Evolutionary conservation across 805 yeast species (phyloP).

Genomic region (Saccharomyces mikatae): DNA sequence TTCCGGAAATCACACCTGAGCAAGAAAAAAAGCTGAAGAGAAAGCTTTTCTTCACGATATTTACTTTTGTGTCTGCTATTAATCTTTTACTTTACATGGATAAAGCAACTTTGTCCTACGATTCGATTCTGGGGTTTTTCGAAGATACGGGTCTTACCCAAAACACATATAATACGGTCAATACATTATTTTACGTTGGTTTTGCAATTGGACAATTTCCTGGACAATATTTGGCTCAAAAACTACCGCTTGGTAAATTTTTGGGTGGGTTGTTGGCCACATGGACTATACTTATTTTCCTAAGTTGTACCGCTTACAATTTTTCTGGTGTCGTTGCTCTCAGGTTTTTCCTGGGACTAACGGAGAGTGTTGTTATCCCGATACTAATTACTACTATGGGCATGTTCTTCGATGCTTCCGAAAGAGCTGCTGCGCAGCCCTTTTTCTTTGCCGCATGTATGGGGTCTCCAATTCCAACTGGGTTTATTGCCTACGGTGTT

Average conservation of each 20-base stretch:
- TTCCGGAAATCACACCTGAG: conserved; percentile 36
- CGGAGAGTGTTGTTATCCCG: conserved; percentile 40
- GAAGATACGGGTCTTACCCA: conserved; percentile 39
- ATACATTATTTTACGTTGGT: conserved; percentile 48
- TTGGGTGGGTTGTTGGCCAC: conserved; percentile 31
- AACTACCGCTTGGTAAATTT: conserved; percentile 35
- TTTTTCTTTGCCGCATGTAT: conserved; percentile 45
- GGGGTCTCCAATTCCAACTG: conserved; percentile 45
- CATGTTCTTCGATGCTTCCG: conserved; percentile 41
- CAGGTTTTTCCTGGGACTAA: conserved; percentile 46
- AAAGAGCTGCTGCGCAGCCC: conserved; percentile 46
- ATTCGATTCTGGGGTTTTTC: conserved; percentile 41
- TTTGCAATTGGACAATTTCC: conserved; percentile 37
- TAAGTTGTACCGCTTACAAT: conserved; percentile 39
- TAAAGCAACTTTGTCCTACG: conserved; percentile 43
- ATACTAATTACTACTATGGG: conserved; percentile 40
- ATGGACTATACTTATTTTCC: conserved; percentile 42
- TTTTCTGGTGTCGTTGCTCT: conserved; percentile 40
- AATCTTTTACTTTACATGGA: conserved; percentile 42
- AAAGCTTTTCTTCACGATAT: conserved; percentile 33
- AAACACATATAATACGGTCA: conserved; percentile 39
- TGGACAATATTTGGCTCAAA: conserved; percentile 29
- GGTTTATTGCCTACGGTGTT: conserved; percentile 40
- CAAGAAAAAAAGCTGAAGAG: conserved; percentile 34
- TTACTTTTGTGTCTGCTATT: conserved; percentile 33